Evolutionary conservation across 768 basidiomycete species (phyloP), one percentile per base, ranked within the genome.

Genomic region (Sporobolomyces phaffii): DNA sequence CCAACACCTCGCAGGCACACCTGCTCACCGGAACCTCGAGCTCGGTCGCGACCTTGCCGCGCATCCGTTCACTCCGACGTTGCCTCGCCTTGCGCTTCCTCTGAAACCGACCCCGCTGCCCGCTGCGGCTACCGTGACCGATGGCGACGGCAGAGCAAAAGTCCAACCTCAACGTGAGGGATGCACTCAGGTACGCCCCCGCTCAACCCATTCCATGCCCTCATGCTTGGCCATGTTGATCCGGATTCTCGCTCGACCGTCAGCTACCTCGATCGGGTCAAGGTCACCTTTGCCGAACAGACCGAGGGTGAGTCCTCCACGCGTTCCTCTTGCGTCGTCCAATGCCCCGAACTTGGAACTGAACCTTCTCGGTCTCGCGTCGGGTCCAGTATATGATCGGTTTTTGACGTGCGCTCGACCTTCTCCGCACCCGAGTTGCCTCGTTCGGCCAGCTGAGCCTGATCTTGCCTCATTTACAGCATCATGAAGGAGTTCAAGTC

Each of bases 401-500:
- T 71, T 71, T 60, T 41, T 71, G 45, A 71, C 61, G 64, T 65
- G 47, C 51, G 62, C 40, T 22, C 29, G 4, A 2, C 6, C 24
- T 20, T 22, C 0, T 22, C 26, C 34, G 24, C 84, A 87, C 72
- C 92, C 92, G 76, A 79, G 93, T 78, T 24, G 20, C 26, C n/a
- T 10, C n/a, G 34, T 4, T 17, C 15, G 13, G 3, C 38, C n/a
- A n/a, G 18, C 24, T 34, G 13, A n/a, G 7, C 43, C 17, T 34
- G 7, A 2, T 7, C 22, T 5, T 1, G 20, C 20, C 15, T n/a
- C 22, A 10, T 8, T 36, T 13, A 40, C 45, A 43, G 65, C 10
- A 94, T 97, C 76, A 97, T 97, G 96, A 97, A 98, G 81, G 93
- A 98, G 78, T 98, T 98, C 78, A 98, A 99, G 80, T 90, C 91